Evolutionary conservation across 1,284 basidiomycete species (phyloP).

Genomic region (Apiotrichum montevideense): DNA sequence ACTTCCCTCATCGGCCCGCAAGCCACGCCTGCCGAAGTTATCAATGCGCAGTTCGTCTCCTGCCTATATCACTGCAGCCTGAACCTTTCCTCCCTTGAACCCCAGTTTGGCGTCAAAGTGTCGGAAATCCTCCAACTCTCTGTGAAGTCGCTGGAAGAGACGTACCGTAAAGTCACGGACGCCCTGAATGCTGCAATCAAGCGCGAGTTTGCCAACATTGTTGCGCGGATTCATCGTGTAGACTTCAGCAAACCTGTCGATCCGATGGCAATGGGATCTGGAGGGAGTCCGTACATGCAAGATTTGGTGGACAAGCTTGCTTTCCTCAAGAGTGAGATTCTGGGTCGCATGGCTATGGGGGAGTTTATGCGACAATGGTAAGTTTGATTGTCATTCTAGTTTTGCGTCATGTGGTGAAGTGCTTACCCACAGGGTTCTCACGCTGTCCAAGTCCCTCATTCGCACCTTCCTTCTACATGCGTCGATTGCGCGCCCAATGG

Average conservation of each 20-base stretch:
- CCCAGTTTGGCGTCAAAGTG: constrained; percentile 64
- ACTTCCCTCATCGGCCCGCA: constrained; percentile 66
- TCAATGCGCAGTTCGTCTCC: constrained; percentile 69
- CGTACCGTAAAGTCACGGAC: constrained; percentile 61
- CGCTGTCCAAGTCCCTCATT: constrained; percentile 67
- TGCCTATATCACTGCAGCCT: constrained; percentile 71
- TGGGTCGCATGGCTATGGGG: constrained; percentile 63
- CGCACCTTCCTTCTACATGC: constrained; percentile 81
- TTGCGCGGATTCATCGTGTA: constrained; percentile 72
- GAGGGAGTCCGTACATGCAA: constrained; percentile 78
- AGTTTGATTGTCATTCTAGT: constrained; percentile 21
- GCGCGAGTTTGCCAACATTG: constrained; percentile 68
- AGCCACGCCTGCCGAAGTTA: constrained; percentile 66
- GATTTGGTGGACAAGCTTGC: constrained; percentile 77
- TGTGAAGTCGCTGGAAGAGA: constrained; percentile 56
- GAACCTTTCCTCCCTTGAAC: constrained; percentile 61
- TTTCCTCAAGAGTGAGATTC: constrained; percentile 68
- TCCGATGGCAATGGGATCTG: constrained; percentile 55
- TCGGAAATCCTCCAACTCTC: constrained; percentile 56
- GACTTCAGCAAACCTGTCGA: constrained; percentile 69
- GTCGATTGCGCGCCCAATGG: constrained; percentile 76
- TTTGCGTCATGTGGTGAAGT: not conserved
- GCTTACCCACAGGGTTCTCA: constrained; percentile 53
- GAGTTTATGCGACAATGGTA: constrained; percentile 68
- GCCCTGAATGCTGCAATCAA: constrained; percentile 67